Evolutionary conservation across 805 yeast genomes (phyloP), one percentile per base, ranked within the genome.

Genomic region (Wickerhamiella shivajii): DNA sequence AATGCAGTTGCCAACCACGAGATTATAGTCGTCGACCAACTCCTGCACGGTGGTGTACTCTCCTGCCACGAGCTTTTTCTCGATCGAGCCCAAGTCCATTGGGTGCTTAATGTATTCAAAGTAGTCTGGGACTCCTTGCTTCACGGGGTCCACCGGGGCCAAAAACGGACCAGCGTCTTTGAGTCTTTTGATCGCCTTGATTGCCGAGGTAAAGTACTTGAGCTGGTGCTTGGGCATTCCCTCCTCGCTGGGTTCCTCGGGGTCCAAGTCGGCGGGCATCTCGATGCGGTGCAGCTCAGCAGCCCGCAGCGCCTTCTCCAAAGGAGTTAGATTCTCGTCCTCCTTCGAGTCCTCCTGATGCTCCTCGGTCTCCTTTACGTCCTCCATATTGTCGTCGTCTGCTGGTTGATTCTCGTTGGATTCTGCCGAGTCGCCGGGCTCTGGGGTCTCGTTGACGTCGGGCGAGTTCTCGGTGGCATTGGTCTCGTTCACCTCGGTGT

Each of bases 11-110:
- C 57, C 55, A 10, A 90, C 87, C 74, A 90, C 81, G 42, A 79
- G 60, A 47, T 79, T 74, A 58, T 84, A 78, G 57, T 85, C 96
- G 4, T 67, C 76, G 15, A 66, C 68, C 26, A 85, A 69, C 42
- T 74, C 73, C 42, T 67, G 67, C 8, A 84, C 74, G 4, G 67
- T 64, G 42, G 67, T 77, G 56, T 85, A 90, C 2, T 81, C 85
- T 49, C 73, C 71, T 6, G 55, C 70, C 25, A 52, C 63, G 24
- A 85, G 58, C 56, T 85, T 87, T 46, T 68, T 70, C 56, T 90
- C 98, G 43, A 90, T 79, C 2, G 96, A 83, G 3, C 85, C 69
- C 21, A 90, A 61, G 54, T 87, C 97, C 96, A 90, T 90, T 24
- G 98, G 98, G 47, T 76, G 64, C 43, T 69, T 66, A 47, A 90